Evolutionary conservation across 2,329 filamentous ascomycete species (phyloP).

Genomic region (Phialophora expanda): DNA sequence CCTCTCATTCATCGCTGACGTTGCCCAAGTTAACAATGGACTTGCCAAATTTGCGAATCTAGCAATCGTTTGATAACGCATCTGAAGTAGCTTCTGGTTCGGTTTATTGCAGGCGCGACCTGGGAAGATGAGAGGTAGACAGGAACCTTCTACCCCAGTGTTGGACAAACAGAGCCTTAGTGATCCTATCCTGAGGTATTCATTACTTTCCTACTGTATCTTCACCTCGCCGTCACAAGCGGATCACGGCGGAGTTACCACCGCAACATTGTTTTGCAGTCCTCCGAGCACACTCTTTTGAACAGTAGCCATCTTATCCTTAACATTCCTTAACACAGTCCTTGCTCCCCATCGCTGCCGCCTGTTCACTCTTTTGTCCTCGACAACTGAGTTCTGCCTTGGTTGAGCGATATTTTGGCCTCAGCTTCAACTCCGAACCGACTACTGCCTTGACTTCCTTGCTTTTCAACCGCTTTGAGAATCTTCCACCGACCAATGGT

Average conservation of each 20-base stretch:
- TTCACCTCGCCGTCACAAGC: conserved; percentile 6
- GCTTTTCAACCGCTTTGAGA: background rate
- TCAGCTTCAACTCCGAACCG: background rate
- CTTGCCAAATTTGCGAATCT: background rate
- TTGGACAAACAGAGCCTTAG: background rate
- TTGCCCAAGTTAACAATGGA: background rate
- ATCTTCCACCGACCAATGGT: background rate
- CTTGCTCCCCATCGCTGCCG: background rate
- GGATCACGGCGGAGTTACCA: background rate
- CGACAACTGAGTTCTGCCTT: conserved; percentile 1
- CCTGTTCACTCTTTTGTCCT: too few species aligned
- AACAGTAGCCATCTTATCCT: background rate
- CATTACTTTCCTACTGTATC: conserved; percentile 10
- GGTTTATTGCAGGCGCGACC: background rate
- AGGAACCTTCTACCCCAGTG: background rate
- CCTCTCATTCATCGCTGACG: background rate
- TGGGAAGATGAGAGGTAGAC: background rate
- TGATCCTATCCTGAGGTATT: conserved; percentile 3
- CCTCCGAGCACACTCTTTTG: conserved; percentile 11
- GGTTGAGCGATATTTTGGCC: background rate
- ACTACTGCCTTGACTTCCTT: background rate
- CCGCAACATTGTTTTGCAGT: conserved; percentile 6
- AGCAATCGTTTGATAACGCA: background rate
- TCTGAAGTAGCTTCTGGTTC: background rate
- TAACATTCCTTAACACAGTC: background rate